These are phyloP conservation scores for Phaffomyces antillensis DNA, from an alignment of 805 yeast species.

Conservation along the genomic window DNA sequence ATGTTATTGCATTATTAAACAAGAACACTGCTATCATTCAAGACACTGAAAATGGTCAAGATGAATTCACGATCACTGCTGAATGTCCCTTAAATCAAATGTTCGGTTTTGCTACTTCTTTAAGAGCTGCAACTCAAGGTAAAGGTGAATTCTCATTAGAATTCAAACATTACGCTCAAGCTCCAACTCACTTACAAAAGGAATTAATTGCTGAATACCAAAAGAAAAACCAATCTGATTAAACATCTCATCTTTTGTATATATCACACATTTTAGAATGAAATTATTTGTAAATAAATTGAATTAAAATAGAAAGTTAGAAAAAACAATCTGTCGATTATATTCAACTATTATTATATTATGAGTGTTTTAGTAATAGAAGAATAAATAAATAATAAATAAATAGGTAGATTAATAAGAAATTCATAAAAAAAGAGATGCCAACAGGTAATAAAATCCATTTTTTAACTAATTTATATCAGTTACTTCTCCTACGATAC, in stretches of 20 bases:
- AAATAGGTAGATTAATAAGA: too few species aligned
- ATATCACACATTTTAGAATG: background rate
- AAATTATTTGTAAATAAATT: background rate
- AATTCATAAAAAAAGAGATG: too few species aligned
- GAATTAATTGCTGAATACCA: constrained; percentile 81
- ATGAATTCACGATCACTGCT: constrained; percentile 87
- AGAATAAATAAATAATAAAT: too few species aligned
- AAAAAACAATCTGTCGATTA: too few species aligned
- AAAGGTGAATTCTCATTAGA: constrained; percentile 97
- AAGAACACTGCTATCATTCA: constrained; percentile 86
- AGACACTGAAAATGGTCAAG: constrained; percentile 91
- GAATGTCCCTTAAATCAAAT: constrained; percentile 95
- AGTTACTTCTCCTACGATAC: too few species aligned
- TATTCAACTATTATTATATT: too few species aligned
- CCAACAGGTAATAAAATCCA: too few species aligned
- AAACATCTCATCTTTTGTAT: background rate
- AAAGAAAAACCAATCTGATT: constrained; percentile 33
- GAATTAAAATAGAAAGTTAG: background rate
- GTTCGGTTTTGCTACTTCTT: constrained; percentile 93
- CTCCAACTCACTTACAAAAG: constrained; percentile 83
- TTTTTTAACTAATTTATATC: too few species aligned
- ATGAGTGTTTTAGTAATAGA: too few species aligned
- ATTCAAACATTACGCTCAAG: constrained; percentile 86
- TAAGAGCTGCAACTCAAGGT: constrained; percentile 97
- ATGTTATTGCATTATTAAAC: constrained; percentile 84